Percentiles rank a stretch among this genome's conserved stretches.
phyloP scores from a whole-genome alignment of 192 early-diverging fungal genomes.

The Podila epigama region DNA sequence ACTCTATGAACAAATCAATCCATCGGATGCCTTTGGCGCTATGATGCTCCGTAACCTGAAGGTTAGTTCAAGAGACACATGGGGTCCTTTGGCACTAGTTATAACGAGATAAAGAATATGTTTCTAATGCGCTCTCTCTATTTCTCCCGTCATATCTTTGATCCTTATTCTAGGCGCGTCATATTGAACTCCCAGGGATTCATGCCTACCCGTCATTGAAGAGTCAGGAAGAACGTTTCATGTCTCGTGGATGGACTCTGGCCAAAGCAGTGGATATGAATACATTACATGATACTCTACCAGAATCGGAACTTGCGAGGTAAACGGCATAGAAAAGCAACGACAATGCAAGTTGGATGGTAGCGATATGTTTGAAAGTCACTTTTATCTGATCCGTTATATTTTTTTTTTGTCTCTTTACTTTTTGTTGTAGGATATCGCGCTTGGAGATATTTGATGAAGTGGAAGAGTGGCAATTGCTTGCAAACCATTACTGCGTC shows the following conservation, averaged over 20 bases:
- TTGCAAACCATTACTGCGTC: slow-evolving; percentile 88
- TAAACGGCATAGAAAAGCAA: no score
- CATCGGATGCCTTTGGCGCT: slow-evolving; percentile 88
- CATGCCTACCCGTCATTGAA: slow-evolving; percentile 77
- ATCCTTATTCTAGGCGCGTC: slow-evolving; percentile 50
- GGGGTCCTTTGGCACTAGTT: neutral
- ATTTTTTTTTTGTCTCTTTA: neutral
- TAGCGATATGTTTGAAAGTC: no score
- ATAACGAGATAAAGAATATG: neutral
- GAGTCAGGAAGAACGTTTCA: slow-evolving; percentile 73
- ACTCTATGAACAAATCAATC: slow-evolving; percentile 92
- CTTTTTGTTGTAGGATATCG: slow-evolving; percentile 75
- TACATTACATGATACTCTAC: slow-evolving; percentile 55
- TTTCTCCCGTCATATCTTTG: neutral
- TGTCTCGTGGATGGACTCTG: slow-evolving; percentile 63
- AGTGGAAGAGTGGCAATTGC: slow-evolving; percentile 88
- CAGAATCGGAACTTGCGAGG: slow-evolving; percentile 51
- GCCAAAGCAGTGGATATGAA: slow-evolving; percentile 70
- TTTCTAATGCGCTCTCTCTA: neutral
- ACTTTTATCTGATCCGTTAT: neutral
- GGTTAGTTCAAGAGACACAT: slow-evolving; percentile 20
- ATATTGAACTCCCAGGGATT: slow-evolving; percentile 83
- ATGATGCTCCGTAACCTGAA: slow-evolving; percentile 92
- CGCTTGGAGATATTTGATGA: slow-evolving; percentile 89
- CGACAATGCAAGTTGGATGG: no score